A percentile compares a stretch with the other conserved stretches of the same genome.
Conservation (phyloP, 106 monocot species). For the Acorus gramineus region DNA sequence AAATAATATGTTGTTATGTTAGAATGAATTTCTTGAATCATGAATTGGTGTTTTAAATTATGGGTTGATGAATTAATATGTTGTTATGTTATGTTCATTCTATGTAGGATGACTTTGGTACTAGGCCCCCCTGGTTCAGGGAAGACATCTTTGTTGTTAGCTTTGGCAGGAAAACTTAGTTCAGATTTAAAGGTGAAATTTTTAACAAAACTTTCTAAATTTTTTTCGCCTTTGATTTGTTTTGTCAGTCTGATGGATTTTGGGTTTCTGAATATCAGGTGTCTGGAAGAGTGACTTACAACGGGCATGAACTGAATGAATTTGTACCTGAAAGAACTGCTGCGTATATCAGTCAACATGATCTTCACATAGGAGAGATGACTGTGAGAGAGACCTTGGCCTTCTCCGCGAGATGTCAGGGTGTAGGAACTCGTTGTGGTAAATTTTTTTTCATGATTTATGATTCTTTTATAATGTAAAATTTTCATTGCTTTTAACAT, state of each 20-base stretch:
- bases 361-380: conserved; percentile 33
- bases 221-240: neutral
- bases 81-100: too few species aligned
- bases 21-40: neutral
- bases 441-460: neutral
- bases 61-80: too few species aligned
- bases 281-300: conserved; percentile 23
- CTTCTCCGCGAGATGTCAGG: conserved; percentile 32
- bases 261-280: conserved; percentile 1
- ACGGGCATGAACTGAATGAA: conserved; percentile 23
- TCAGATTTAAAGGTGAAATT: conserved; percentile 24
- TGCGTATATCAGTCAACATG: conserved; percentile 29
- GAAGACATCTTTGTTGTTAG: conserved; percentile 32
- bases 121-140: conserved; percentile 41
- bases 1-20: too few species aligned
- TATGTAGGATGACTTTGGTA: conserved; percentile 38
- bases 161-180: conserved; percentile 35
- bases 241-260: neutral
- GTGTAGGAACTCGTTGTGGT: conserved; percentile 26
- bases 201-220: neutral
- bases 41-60: too few species aligned
- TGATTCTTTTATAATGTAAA: neutral
- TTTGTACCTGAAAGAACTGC: conserved; percentile 29
- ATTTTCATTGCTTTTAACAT: neutral
- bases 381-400: conserved; percentile 26